phyloP scores from a whole-genome alignment of 768 basidiomycete species.

The Podaxis sp. region DNA sequence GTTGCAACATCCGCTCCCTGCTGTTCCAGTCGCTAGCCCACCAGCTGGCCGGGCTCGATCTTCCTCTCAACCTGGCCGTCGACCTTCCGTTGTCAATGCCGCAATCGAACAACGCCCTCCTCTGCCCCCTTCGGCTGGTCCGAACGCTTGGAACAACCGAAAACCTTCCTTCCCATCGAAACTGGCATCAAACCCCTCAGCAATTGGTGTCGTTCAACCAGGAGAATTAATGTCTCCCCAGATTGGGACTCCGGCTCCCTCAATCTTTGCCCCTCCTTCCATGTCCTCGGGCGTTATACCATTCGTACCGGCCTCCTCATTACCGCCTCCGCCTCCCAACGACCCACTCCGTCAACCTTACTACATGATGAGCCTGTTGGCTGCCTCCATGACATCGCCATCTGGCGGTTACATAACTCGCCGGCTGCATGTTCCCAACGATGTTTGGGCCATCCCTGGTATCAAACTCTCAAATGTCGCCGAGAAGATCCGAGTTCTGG shows the following conservation, averaged over 20 bases:
- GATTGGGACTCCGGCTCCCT: constrained; percentile 20
- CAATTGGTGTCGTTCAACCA: neutral
- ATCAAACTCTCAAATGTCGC: constrained; percentile 78
- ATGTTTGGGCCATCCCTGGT: constrained; percentile 90
- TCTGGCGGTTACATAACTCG: constrained; percentile 89
- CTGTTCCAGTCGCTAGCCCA: constrained; percentile 31
- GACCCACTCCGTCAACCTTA: constrained; percentile 84
- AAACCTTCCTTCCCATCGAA: constrained; percentile 61
- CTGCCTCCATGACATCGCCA: constrained; percentile 72
- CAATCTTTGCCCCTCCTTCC: constrained; percentile 13
- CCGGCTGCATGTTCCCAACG: constrained; percentile 81
- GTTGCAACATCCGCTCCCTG: constrained; percentile 35
- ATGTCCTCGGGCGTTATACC: constrained; percentile 35
- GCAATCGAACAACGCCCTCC: constrained; percentile 46
- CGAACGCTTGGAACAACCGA: constrained; percentile 39
- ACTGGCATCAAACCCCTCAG: constrained; percentile 40
- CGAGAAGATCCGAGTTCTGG: constrained; percentile 85
- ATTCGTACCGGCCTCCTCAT: constrained; percentile 75
- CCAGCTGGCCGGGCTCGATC: constrained; percentile 57
- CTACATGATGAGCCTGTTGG: constrained; percentile 82
- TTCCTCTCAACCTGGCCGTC: constrained; percentile 73
- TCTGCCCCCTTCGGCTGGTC: constrained; percentile 37
- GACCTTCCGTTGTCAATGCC: constrained; percentile 56
- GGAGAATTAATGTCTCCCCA: constrained; percentile 34
- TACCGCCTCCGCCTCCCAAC: constrained; percentile 68